These are phyloP conservation scores for Hordeum vulgare DNA, from an alignment of 176 grass and related monocot genomes.

Conservation along the genomic window MorexV3_pseudomolecules_assembly NC_058518.1:259490729-259491228, in stretches of 20 bases:
- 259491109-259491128: constrained; percentile 65
- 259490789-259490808: constrained; percentile 65
- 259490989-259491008: no score
- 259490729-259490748: not conserved
- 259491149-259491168: constrained; percentile 47
- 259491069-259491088: constrained; percentile 78
- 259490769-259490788: constrained; percentile 64
- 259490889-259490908: constrained; percentile 91
- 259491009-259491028: not conserved
- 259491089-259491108: constrained; percentile 72
- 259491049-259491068: constrained; percentile 84
- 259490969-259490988: not conserved
- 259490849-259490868: constrained; percentile 65
- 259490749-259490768: constrained; percentile 72
- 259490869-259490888: constrained; percentile 70
- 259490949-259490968: constrained; percentile 53
- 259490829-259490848: constrained; percentile 78
- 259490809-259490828: constrained; percentile 73
- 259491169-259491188: no score
- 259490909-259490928: constrained; percentile 78
- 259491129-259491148: constrained; percentile 82
- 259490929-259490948: constrained; percentile 57
- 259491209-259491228: no score
- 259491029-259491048: constrained; percentile 23
- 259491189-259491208: no score